Base-by-base conservation (phyloP, 2,329 filamentous ascomycete species). In the Colletotrichum phormii region DNA sequence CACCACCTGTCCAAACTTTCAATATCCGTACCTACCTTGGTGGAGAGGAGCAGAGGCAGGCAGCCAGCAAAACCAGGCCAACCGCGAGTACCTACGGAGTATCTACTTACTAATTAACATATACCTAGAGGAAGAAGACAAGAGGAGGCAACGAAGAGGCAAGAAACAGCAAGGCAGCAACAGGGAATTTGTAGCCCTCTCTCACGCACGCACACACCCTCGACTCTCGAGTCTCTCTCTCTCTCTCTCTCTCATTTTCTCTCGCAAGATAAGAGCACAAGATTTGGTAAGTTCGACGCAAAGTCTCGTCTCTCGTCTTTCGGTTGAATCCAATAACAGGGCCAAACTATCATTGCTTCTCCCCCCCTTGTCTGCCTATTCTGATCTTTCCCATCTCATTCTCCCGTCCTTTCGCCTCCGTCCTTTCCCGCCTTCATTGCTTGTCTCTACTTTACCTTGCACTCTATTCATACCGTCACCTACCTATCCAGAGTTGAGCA, bases 271-370 rank as follows among this genome's bases (percentile, higher is more conserved):
- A 49, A 24, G 46, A 42, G 26, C 15, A 62, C 59, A 49, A 49
- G 22, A 62, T 35, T 29, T 53, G 26, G 60, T n/a, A 51, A 63
- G 33, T 46, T 63, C 59, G 59, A 29, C 42, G 59, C 59, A 62
- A 22, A 49, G 59, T 49, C 37, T 49, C 37, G 18, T 49, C 49
- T 51, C 26, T 35, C 57, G n/a, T 42, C 18, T 13, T 29, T 62
- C 37, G 42, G n/a, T 26, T 26, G 22, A 13, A 26, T 24, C 42
- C 60, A 35, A 63, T 53, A 31, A 35, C n/a, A 31, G 46, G 42
- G 42, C 42, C 42, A 42, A 59, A 59, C 33, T 59, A 24, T 59
- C 33, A 13, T 24, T 37, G 18, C 33, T 13, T 35, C 35, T 12
- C 9, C 37, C 59, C 37, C 37, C 37, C 37, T 22, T 62, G 59